Conservation (phyloP, 805 yeast genomes). For the Kazachstania taianensis region DNA sequence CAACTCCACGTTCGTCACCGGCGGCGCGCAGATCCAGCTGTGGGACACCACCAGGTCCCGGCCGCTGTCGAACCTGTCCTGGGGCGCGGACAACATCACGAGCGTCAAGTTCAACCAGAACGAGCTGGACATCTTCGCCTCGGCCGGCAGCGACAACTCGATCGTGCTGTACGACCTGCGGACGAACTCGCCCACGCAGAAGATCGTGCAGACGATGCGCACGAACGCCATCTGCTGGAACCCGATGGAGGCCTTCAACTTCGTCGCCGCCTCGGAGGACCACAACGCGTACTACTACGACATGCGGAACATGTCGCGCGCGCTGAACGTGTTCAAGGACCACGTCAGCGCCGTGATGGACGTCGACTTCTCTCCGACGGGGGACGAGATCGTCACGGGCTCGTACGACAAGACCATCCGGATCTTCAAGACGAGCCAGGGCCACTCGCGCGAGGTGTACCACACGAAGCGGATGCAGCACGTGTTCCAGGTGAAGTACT, state of each 20-base stretch:
- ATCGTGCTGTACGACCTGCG: slow-evolving; percentile 84
- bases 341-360: slow-evolving; percentile 95
- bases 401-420: slow-evolving; percentile 91
- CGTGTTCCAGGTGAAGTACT: slow-evolving; percentile 69
- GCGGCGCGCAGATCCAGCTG: slow-evolving; percentile 80
- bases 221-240: slow-evolving; percentile 89
- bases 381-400: slow-evolving; percentile 90
- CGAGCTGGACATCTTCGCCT: slow-evolving; percentile 80
- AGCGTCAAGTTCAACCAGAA: slow-evolving; percentile 81
- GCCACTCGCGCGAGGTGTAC: slow-evolving; percentile 90
- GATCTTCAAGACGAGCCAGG: slow-evolving; percentile 62
- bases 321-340: slow-evolving; percentile 81
- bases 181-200: slow-evolving; percentile 86
- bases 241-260: slow-evolving; percentile 93
- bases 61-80: slow-evolving; percentile 66
- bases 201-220: slow-evolving; percentile 70
- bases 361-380: slow-evolving; percentile 93
- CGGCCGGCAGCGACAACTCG: slow-evolving; percentile 85
- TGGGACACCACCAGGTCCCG: slow-evolving; percentile 83
- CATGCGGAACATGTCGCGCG: slow-evolving; percentile 80
- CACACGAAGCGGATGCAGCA: slow-evolving; percentile 98
- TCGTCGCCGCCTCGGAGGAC: slow-evolving; percentile 89
- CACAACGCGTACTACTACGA: slow-evolving; percentile 93
- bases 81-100: slow-evolving; percentile 93
- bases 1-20: slow-evolving; percentile 74